Evolutionary conservation across 768 basidiomycete species (phyloP).

Genomic region (Suillus weaverae): DNA sequence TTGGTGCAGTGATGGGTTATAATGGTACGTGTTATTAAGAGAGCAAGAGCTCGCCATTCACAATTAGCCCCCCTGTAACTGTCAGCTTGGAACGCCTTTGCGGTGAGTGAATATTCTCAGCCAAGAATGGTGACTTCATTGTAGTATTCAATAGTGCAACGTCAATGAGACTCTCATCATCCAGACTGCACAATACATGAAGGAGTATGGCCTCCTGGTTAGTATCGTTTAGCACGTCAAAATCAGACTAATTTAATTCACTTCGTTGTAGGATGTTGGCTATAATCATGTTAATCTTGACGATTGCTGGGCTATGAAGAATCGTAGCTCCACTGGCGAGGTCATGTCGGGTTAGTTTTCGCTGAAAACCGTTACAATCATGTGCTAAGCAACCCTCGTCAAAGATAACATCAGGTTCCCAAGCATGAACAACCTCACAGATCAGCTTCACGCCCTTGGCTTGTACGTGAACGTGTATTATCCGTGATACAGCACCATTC

Average conservation of each 20-base stretch:
- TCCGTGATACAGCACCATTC: background rate
- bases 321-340: slow-evolving; percentile 49
- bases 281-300: slow-evolving; percentile 63
- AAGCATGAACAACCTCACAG: slow-evolving; percentile 55
- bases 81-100: slow-evolving; percentile 67
- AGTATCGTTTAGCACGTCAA: slow-evolving; percentile 1
- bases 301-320: slow-evolving; percentile 62
- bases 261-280: slow-evolving; percentile 45
- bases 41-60: background rate
- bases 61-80: slow-evolving; percentile 4
- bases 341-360: slow-evolving; percentile 51
- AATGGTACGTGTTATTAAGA: slow-evolving; percentile 20
- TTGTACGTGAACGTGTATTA: slow-evolving; percentile 40
- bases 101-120: slow-evolving; percentile 37
- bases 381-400: background rate
- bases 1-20: slow-evolving; percentile 30
- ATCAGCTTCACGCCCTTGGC: slow-evolving; percentile 53
- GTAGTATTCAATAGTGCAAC: slow-evolving; percentile 43
- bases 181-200: slow-evolving; percentile 51
- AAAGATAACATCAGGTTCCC: slow-evolving; percentile 53
- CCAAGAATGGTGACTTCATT: background rate
- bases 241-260: slow-evolving; percentile 9
- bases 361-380: background rate
- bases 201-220: slow-evolving; percentile 51
- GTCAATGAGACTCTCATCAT: slow-evolving; percentile 54